Evolutionary conservation across 495 filamentous ascomycete species (phyloP).

Genomic region (Penicillium pulvis): DNA sequence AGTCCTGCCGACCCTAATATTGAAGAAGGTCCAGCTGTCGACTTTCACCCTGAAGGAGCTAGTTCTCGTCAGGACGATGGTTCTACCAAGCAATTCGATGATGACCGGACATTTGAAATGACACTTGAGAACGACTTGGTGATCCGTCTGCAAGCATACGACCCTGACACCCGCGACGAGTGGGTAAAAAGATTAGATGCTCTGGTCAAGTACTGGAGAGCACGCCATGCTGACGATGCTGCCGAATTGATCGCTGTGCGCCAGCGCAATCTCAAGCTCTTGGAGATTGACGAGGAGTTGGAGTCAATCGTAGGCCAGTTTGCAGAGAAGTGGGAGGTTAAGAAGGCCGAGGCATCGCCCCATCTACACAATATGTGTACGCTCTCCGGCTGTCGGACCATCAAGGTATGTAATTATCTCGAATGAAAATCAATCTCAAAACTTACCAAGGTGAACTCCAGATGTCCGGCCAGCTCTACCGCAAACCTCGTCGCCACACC

Average conservation of each 20-base stretch:
- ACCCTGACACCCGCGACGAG: slow-evolving; percentile 57
- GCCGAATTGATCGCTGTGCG: slow-evolving; percentile 58
- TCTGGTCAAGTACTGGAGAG: slow-evolving; percentile 67
- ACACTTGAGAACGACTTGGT: slow-evolving; percentile 63
- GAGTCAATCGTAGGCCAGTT: slow-evolving; percentile 71
- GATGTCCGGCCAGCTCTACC: slow-evolving; percentile 67
- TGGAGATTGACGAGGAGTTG: slow-evolving; percentile 70
- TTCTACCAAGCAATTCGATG: slow-evolving; percentile 51
- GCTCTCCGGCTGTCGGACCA: slow-evolving; percentile 64
- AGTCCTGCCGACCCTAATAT: slow-evolving; percentile 53
- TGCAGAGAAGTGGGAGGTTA: slow-evolving; percentile 74
- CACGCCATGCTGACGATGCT: slow-evolving; percentile 58
- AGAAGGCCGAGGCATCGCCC: slow-evolving; percentile 62
- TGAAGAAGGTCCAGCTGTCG: slow-evolving; percentile 49
- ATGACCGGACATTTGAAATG: slow-evolving; percentile 66
- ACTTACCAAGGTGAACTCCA: slow-evolving; percentile 15
- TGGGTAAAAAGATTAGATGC: slow-evolving; percentile 64
- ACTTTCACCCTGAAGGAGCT: slow-evolving; percentile 48
- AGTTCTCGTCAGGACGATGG: slow-evolving; percentile 56
- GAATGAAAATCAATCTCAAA: not conserved
- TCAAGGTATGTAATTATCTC: slow-evolving; percentile 49
- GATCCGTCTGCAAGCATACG: slow-evolving; percentile 67
- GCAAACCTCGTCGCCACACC: slow-evolving; percentile 64
- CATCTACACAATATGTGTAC: slow-evolving; percentile 71
- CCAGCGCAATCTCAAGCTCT: slow-evolving; percentile 58